Evolutionary conservation across 2,329 filamentous ascomycete species (phyloP).

Genomic region (Paraphoma sp.): DNA sequence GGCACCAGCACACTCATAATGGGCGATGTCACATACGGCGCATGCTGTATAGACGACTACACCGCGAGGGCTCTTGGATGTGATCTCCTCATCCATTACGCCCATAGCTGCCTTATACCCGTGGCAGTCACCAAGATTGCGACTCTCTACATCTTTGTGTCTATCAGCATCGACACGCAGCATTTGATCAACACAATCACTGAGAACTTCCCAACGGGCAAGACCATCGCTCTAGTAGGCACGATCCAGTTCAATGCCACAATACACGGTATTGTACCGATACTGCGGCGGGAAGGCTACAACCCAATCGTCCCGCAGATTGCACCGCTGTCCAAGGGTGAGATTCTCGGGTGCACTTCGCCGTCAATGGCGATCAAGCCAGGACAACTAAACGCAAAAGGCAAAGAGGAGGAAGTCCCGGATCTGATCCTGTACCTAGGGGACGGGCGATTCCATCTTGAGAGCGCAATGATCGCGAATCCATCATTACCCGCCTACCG

Average conservation of each 20-base stretch:
- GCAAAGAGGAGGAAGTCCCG: slow-evolving; percentile 52
- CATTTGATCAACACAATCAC: slow-evolving; percentile 88
- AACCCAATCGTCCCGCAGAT: slow-evolving; percentile 89
- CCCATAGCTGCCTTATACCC: slow-evolving; percentile 94
- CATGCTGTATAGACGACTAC: slow-evolving; percentile 98
- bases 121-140: slow-evolving; percentile 97
- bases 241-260: slow-evolving; percentile 99
- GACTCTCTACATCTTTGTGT: slow-evolving; percentile 96
- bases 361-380: slow-evolving; percentile 58
- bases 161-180: slow-evolving; percentile 91
- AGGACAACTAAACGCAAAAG: slow-evolving; percentile 52
- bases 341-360: slow-evolving; percentile 97
- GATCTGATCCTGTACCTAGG: slow-evolving; percentile 88
- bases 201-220: slow-evolving; percentile 83
- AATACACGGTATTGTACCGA: slow-evolving; percentile 81
- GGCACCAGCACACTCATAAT: slow-evolving; percentile 94
- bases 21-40: slow-evolving; percentile 98
- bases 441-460: slow-evolving; percentile 92
- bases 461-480: slow-evolving; percentile 99
- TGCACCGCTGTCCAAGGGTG: slow-evolving; percentile 87
- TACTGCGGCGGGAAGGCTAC: slow-evolving; percentile 84
- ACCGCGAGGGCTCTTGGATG: slow-evolving; percentile 93
- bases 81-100: slow-evolving; percentile 94
- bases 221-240: slow-evolving; percentile 89
- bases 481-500: slow-evolving; percentile 88